phyloP scores from a whole-genome alignment of 1,284 basidiomycete species.

The Puccinia coronata region DNA sequence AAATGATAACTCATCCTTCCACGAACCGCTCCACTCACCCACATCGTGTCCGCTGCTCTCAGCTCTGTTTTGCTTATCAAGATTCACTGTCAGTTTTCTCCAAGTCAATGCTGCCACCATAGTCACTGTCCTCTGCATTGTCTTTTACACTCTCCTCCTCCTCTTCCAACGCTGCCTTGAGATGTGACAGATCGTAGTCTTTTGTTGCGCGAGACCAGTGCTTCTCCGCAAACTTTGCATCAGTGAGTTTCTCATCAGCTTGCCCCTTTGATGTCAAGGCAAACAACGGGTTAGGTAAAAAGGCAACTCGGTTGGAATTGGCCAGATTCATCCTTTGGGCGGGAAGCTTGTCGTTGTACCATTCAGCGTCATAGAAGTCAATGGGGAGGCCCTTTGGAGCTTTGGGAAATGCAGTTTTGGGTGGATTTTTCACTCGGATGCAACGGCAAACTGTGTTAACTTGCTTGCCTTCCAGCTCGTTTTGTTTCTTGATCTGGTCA shows the following conservation, averaged over 20 bases:
- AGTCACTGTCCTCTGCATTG: not conserved
- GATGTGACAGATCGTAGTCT: too few relatives aligned
- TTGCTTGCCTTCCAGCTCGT: not conserved
- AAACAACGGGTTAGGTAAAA: not conserved
- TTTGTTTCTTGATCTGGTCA: not conserved
- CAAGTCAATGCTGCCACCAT: not conserved
- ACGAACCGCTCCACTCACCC: too few relatives aligned
- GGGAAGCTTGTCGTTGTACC: slow-evolving; percentile 4
- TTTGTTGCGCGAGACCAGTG: too few relatives aligned
- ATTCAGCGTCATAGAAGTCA: slow-evolving; percentile 22
- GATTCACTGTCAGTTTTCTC: too few relatives aligned
- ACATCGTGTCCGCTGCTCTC: too few relatives aligned
- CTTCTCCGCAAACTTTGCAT: too few relatives aligned
- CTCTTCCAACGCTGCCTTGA: too few relatives aligned
- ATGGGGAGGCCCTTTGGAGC: slow-evolving; percentile 20
- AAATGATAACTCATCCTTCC: too few relatives aligned
- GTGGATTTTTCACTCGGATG: not conserved
- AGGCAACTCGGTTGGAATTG: not conserved
- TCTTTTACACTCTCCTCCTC: too few relatives aligned
- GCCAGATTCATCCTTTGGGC: not conserved
- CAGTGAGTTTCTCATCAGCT: too few relatives aligned
- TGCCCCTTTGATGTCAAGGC: too few relatives aligned
- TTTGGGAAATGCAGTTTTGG: not conserved
- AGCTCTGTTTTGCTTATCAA: too few relatives aligned
- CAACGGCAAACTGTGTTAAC: not conserved